phyloP scores from a whole-genome alignment of 495 filamentous ascomycete species.

The Aspergillus sclerotiicarbonarius region DNA sequence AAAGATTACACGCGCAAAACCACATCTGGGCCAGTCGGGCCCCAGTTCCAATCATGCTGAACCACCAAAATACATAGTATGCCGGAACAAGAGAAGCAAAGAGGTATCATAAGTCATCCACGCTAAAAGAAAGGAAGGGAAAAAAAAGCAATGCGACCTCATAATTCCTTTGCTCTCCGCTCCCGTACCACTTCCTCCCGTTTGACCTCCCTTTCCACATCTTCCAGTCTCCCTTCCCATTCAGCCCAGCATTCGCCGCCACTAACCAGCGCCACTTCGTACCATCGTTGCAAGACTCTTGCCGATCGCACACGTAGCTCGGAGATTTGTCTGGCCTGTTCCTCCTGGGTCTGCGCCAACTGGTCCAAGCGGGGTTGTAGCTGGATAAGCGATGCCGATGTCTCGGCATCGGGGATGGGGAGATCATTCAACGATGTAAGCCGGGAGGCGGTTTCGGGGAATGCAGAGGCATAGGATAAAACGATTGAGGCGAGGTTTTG shows the following conservation, averaged over 20 bases:
- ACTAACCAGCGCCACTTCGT: conserved; percentile 67
- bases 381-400: conserved; percentile 64
- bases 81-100: background rate
- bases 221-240: conserved; percentile 66
- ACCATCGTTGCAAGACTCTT: conserved; percentile 72
- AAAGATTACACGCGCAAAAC: background rate
- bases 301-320: conserved; percentile 73
- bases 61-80: too few relatives aligned
- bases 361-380: conserved; percentile 69
- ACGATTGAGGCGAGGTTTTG: conserved; percentile 61
- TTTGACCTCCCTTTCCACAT: conserved; percentile 63
- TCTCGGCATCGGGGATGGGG: conserved; percentile 66
- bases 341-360: conserved; percentile 61
- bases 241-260: conserved; percentile 71
- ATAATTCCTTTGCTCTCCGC: conserved; percentile 41
- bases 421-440: conserved; percentile 78
- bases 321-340: conserved; percentile 69
- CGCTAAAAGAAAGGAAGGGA: conserved; percentile 1
- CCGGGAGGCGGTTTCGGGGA: conserved; percentile 72
- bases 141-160: conserved; percentile 1
- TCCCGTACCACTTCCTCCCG: conserved; percentile 51
- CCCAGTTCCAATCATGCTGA: too few relatives aligned
- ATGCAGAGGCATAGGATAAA: conserved; percentile 69
- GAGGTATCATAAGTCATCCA: conserved; percentile 12
- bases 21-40: too few relatives aligned